Base-by-base conservation (phyloP, 495 filamentous ascomycete genomes). In the Polyplosphaeria fusca region DNA sequence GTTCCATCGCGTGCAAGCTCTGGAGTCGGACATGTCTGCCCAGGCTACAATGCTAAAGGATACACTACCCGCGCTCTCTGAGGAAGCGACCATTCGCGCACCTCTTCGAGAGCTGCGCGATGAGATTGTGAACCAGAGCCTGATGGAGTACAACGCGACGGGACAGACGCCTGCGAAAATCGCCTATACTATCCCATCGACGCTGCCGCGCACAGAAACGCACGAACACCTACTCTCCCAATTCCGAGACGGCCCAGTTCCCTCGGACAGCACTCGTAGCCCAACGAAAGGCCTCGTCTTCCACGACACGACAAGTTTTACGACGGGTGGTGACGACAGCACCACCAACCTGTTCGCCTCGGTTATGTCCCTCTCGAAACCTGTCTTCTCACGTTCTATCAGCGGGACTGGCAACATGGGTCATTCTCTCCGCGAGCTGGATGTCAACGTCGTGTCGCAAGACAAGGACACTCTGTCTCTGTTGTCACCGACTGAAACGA, bases 151-250 rank as follows among this genome's bases (percentile, higher is more conserved):
- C 65, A 68, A 76, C 5, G 80, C 86, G 0, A 97, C 93, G 0
- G 93, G 92, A 28, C 76, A 80, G n/a, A 95, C 93, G 0, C 93
- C 93, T 0, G 78, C 85, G 61, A 91, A 90, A 68, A 74, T 74
- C 9, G 72, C 76, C 28, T 98, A 96, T 66, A 73, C 82, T 4
- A 95, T 88, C 66, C 86, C 87, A 1, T 85, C 82, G 0, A 71
- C 73, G 1, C 77, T 98, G 3, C 93, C 93, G 1, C 81, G 81
- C 3, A 97, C 93, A 0, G 82, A 82, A 53, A 59, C 80, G 0
- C 87, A 91, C 64, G 87, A 88, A 0, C 73, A 72, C 16, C 69
- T 94, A 38, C 74, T 89, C 43, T 77, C 81, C 13, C 77, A 79
- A 44, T 66, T 86, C 75, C 41, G 75, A 43, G 69, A 68, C 45